Evolutionary conservation across 2,329 filamentous ascomycete genomes (phyloP).

Genomic region (Stagonosporopsis tanaceti): DNA sequence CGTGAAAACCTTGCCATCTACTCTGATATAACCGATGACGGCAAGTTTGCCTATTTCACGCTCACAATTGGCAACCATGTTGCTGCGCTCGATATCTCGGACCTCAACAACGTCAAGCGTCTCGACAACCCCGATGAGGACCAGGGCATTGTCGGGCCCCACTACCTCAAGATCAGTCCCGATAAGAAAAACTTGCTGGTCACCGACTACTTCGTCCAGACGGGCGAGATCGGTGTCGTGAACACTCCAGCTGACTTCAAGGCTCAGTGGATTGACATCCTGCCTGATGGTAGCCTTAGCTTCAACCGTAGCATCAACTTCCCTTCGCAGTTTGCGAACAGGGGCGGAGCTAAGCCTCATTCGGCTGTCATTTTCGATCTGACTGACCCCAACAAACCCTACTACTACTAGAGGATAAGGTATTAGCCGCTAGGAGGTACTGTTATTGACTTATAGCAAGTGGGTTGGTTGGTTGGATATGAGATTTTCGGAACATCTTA

Average conservation of each 20-base stretch:
- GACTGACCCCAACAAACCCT: constrained; percentile 53
- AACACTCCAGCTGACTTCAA: constrained; percentile 70
- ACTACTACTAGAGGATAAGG: constrained; percentile 15
- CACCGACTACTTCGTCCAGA: constrained; percentile 72
- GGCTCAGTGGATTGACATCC: constrained; percentile 67
- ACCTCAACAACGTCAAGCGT: constrained; percentile 66
- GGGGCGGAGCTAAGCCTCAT: constrained; percentile 66
- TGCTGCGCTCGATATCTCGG: constrained; percentile 67
- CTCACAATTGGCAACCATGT: constrained; percentile 69
- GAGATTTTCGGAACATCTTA: neutral
- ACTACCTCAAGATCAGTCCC: constrained; percentile 70
- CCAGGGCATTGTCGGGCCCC: constrained; percentile 68
- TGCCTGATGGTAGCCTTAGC: constrained; percentile 61
- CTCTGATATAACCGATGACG: constrained; percentile 66
- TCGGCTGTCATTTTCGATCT: constrained; percentile 65
- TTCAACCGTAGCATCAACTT: constrained; percentile 70
- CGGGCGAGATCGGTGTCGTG: constrained; percentile 66
- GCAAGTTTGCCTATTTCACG: constrained; percentile 66
- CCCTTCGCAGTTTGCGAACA: constrained; percentile 59
- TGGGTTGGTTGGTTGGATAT: neutral
- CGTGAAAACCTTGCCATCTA: constrained; percentile 67
- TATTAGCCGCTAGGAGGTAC: no score
- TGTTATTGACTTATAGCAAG: no score
- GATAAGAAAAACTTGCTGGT: constrained; percentile 71
- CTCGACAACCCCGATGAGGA: constrained; percentile 67